phyloP scores from a whole-genome alignment of 257 asterid genomes.

The Lantana camara region DNA sequence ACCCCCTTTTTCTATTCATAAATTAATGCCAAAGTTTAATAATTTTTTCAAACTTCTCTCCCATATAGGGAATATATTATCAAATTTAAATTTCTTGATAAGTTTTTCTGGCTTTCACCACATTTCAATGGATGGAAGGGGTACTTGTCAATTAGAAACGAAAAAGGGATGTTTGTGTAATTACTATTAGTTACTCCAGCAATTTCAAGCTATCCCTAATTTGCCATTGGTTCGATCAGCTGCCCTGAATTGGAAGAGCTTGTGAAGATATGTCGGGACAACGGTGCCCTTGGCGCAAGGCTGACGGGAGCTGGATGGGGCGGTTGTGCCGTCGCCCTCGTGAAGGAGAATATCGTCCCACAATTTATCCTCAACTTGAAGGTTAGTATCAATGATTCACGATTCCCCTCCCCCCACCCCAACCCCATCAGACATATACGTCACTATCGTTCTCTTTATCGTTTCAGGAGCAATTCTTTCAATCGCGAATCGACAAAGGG shows the following conservation, averaged over 20 bases:
- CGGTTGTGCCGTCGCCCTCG: conserved; percentile 98
- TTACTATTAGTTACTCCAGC: too few species aligned
- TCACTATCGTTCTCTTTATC: background rate
- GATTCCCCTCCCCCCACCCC: background rate
- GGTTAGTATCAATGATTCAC: conserved; percentile 38
- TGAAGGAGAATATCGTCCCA: conserved; percentile 78
- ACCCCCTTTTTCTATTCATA: too few species aligned
- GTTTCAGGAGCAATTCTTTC: conserved; percentile 76
- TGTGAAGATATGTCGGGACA: conserved; percentile 62
- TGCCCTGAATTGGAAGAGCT: conserved; percentile 97
- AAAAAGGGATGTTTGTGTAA: too few species aligned
- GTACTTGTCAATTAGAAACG: too few species aligned
- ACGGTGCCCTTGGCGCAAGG: conserved; percentile 94
- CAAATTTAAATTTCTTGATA: too few species aligned
- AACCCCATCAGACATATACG: background rate
- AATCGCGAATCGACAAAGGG: conserved; percentile 82
- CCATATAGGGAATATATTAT: too few species aligned
- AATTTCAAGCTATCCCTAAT: background rate
- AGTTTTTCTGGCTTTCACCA: too few species aligned
- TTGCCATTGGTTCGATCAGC: conserved; percentile 37
- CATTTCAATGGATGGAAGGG: too few species aligned
- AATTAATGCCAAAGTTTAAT: too few species aligned
- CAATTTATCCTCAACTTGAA: conserved; percentile 88
- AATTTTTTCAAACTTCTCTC: too few species aligned
- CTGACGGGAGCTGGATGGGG: conserved; percentile 99